A percentile compares a stretch with the other conserved stretches of the same genome.
These are phyloP conservation scores for Phialophora expanda DNA, from an alignment of 2,329 filamentous ascomycete species.

Conservation along the genomic window DNA sequence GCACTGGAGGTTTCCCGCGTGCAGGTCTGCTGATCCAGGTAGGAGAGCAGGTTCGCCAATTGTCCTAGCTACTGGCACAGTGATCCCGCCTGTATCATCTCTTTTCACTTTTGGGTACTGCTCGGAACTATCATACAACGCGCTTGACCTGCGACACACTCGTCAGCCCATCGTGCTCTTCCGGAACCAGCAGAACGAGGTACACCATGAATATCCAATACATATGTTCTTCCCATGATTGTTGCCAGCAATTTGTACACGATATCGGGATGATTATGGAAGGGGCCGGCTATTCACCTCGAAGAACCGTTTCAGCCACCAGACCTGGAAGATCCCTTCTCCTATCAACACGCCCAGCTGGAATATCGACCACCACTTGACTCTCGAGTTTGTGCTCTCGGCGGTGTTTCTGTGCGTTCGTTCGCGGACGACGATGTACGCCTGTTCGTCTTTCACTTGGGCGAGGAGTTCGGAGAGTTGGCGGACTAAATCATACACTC, in stretches of 20 bases:
- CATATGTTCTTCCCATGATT: constrained; percentile 1
- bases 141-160: constrained; percentile 51
- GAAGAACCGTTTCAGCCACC: constrained; percentile 99
- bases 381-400: constrained; percentile 94
- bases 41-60: background rate
- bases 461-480: constrained; percentile 81
- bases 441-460: constrained; percentile 96
- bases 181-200: background rate
- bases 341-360: constrained; percentile 86
- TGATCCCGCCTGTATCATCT: background rate
- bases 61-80: background rate
- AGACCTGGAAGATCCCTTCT: constrained; percentile 97
- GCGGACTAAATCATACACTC: constrained; percentile 63
- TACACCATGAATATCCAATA: background rate
- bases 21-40: background rate
- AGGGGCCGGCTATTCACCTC: constrained; percentile 62
- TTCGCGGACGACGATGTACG: constrained; percentile 94
- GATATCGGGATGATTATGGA: constrained; percentile 22
- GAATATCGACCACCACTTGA: constrained; percentile 99
- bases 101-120: background rate
- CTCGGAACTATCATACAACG: constrained; percentile 48
- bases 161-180: constrained; percentile 26
- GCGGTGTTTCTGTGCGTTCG: constrained; percentile 97
- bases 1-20: background rate
- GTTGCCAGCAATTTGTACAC: background rate